These are phyloP conservation scores for Diplodia seriata DNA, from an alignment of 2,329 filamentous ascomycete genomes.

Conservation along the genomic window DNA sequence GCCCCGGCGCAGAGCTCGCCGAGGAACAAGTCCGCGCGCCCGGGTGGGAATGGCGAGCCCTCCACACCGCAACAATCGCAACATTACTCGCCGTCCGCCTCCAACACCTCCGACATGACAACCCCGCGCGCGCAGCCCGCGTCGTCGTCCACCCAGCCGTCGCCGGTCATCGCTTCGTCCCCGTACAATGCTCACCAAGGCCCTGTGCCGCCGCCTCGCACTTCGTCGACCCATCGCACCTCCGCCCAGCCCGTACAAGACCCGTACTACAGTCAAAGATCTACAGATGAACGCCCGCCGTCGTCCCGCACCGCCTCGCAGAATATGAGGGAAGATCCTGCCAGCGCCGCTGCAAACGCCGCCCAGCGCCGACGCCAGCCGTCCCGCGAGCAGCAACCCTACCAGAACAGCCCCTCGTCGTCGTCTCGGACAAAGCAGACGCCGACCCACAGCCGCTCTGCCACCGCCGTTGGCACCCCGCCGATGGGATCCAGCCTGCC, in stretches of 20 bases:
- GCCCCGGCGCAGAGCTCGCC: conserved; percentile 41
- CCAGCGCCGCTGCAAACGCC: conserved; percentile 38
- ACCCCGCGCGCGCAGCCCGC: conserved; percentile 54
- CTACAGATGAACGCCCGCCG: conserved; percentile 42
- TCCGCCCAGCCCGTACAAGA: conserved; percentile 40
- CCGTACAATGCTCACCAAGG: conserved; percentile 62
- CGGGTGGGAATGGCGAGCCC: conserved; percentile 49
- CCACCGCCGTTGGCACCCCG: conserved; percentile 60
- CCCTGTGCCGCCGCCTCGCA: conserved; percentile 75
- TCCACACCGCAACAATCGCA: conserved; percentile 43
- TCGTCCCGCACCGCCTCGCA: conserved; percentile 37
- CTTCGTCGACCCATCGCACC: conserved; percentile 73
- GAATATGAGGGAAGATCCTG: conserved; percentile 36
- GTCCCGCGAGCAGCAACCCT: conserved; percentile 44
- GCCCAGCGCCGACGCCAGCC: conserved; percentile 56
- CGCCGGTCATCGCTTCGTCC: conserved; percentile 55
- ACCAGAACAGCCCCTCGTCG: conserved; percentile 47
- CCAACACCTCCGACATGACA: conserved; percentile 45
- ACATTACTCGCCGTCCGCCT: conserved; percentile 45
- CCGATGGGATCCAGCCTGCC: conserved; percentile 63
- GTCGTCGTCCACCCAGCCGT: conserved; percentile 51
- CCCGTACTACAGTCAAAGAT: conserved; percentile 30
- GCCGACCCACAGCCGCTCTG: conserved; percentile 51
- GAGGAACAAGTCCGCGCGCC: conserved; percentile 46
- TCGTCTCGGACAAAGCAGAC: conserved; percentile 40